Base-by-base conservation (phyloP, 805 yeast species). In the Ogataea methanolica region DNA sequence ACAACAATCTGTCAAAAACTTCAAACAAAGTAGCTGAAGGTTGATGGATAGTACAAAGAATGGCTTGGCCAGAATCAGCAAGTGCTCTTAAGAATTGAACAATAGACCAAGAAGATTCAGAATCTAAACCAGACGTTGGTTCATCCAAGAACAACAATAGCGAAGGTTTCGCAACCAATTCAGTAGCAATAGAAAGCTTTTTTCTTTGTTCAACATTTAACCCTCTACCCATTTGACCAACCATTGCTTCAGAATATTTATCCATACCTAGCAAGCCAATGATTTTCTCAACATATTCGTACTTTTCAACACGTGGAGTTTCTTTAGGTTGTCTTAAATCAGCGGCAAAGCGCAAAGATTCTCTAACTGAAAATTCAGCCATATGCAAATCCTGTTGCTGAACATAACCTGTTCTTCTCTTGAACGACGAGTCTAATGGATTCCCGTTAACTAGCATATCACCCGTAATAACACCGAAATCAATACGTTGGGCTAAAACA, bases 111-210 rank as follows among this genome's bases (percentile, higher is more conserved):
- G 83, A 80, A 36, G 83, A 75, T 57, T 74, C 75, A 15, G 82
- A 74, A 58, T 78, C 82, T 48, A 78, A 63, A 45, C 83, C 83
- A 42, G 82, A 77, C 19, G 83, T 79, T 43, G 82, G 82, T 58
- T 79, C 83, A 66, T 79, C 83, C 54, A 80, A 67, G 59, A 80
- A 78, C 35, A 74, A 57, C 50, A 80, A 66, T 43, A 79, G 62
- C 6, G 76, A 68, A 17, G 82, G 82, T 49, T 73, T 76, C 17
- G 82, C 76, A 44, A 76, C 81, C 44, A 78, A 64, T 56, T 78
- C 81, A 39, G 75, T 78, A 45, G 79, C 82, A 56, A 78, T 76
- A 1, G 81, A 74, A 47, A 78, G 61, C 52, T 76, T 69, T 62
- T 78, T 76, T 49, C 77, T 67, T 62, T 77, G 80, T 51, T 78